These are phyloP conservation scores for Microsporum canis DNA, from an alignment of 2,329 filamentous ascomycete genomes.

Conservation along the genomic window DNA sequence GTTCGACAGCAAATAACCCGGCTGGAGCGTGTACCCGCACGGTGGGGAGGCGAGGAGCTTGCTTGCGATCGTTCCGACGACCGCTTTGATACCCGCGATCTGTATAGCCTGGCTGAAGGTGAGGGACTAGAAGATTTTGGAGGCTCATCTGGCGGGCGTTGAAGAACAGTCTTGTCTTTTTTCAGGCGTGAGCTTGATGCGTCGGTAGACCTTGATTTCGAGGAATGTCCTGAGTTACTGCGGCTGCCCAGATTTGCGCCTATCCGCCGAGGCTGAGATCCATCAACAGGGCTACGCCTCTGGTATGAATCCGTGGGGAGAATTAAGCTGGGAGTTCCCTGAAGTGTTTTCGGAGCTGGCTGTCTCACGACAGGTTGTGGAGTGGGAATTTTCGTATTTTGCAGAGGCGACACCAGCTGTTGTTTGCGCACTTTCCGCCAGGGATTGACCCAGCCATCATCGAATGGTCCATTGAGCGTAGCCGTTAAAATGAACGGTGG, in stretches of 20 bases:
- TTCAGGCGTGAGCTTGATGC: neutral
- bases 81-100: neutral
- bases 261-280: neutral
- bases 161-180: neutral
- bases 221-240: neutral
- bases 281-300: neutral
- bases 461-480: slow-evolving; percentile 36
- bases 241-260: neutral
- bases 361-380: neutral
- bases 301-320: neutral
- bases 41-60: neutral
- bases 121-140: neutral
- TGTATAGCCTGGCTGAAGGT: neutral
- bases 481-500: slow-evolving; percentile 38
- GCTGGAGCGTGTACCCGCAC: neutral
- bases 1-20: neutral
- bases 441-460: slow-evolving; percentile 36
- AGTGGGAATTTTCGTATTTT: neutral
- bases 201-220: neutral
- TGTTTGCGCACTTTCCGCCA: slow-evolving; percentile 24
- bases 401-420: neutral
- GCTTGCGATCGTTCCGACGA: neutral
- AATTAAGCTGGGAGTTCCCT: neutral
- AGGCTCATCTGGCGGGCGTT: neutral
- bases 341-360: neutral